Evolutionary conservation across 805 yeast species (phyloP).

Genomic region (Priceomyces castillae): DNA sequence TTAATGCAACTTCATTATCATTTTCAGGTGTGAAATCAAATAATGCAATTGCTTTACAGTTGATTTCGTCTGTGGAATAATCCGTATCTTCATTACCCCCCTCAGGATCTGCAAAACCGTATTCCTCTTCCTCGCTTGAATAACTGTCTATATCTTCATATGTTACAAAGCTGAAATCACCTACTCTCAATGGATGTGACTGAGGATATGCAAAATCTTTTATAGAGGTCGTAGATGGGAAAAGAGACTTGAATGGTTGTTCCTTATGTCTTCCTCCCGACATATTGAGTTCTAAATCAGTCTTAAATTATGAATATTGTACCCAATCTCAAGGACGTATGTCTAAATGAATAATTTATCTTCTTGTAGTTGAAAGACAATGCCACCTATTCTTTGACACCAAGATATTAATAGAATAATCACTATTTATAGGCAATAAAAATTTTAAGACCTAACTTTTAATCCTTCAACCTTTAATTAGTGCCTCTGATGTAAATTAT

Average conservation of each 20-base stretch:
- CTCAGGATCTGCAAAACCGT: slow-evolving; percentile 7
- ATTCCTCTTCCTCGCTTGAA: slow-evolving; percentile 11
- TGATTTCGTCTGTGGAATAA: slow-evolving; percentile 33
- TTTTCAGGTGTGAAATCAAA: slow-evolving; percentile 92
- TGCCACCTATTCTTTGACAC: not conserved
- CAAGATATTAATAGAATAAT: not conserved
- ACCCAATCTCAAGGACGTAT: not conserved
- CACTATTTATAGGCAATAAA: not conserved
- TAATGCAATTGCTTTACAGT: slow-evolving; percentile 72
- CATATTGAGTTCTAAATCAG: not conserved
- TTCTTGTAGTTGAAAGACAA: not conserved
- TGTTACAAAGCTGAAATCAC: slow-evolving; percentile 25
- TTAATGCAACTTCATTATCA: slow-evolving; percentile 79
- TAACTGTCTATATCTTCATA: slow-evolving; percentile 6
- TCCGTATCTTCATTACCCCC: slow-evolving; percentile 4
- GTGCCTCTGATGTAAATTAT: too few relatives aligned
- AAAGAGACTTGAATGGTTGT: slow-evolving; percentile 7
- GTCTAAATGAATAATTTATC: not conserved
- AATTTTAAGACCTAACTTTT: not conserved
- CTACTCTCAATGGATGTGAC: slow-evolving; percentile 69
- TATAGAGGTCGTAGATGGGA: slow-evolving; percentile 41
- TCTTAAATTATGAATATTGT: not conserved
- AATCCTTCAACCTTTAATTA: too few relatives aligned
- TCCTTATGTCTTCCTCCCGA: not conserved
- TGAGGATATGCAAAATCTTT: slow-evolving; percentile 81